A percentile compares a stretch with the other conserved stretches of the same genome.
phyloP scores from a whole-genome alignment of 805 yeast genomes.

The Sporopachydermia quercuum region DNA sequence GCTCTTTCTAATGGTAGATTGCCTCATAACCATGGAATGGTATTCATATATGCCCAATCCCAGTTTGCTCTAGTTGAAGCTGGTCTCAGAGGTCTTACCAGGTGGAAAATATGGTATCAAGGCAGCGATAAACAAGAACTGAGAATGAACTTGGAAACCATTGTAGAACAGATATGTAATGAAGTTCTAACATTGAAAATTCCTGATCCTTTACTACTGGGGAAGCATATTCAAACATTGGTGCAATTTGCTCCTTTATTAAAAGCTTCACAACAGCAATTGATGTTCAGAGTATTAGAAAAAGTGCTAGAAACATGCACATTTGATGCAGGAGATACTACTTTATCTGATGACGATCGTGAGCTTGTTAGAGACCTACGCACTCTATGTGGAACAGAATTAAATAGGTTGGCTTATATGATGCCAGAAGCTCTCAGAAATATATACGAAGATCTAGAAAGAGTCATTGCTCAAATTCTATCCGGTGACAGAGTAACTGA shows the following conservation, averaged over 20 bases:
- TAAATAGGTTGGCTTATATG: constrained; percentile 83
- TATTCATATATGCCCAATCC: constrained; percentile 55
- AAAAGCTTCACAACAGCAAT: constrained; percentile 47
- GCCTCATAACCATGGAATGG: constrained; percentile 1
- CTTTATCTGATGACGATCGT: constrained; percentile 48
- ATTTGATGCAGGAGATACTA: constrained; percentile 30
- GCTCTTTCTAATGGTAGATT: constrained; percentile 25
- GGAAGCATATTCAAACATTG: constrained; percentile 80
- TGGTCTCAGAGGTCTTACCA: constrained; percentile 76
- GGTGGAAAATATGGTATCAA: constrained; percentile 93
- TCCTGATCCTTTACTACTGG: constrained; percentile 63
- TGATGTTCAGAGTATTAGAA: constrained; percentile 76
- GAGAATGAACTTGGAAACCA: constrained; percentile 39
- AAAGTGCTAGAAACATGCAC: constrained; percentile 78
- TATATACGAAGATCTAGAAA: constrained; percentile 71
- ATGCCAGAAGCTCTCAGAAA: constrained; percentile 84
- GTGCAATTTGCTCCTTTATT: constrained; percentile 89
- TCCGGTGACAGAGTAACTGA: constrained; percentile 59
- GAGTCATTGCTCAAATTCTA: constrained; percentile 59
- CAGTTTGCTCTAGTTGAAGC: constrained; percentile 83
- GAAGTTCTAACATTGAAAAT: constrained; percentile 55
- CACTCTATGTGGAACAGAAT: constrained; percentile 86
- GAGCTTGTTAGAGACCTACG: constrained; percentile 78
- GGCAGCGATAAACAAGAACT: constrained; percentile 36
- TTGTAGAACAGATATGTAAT: constrained; percentile 46